phyloP scores from a whole-genome alignment of 805 yeast species.

The Saturnispora halmiae region DNA sequence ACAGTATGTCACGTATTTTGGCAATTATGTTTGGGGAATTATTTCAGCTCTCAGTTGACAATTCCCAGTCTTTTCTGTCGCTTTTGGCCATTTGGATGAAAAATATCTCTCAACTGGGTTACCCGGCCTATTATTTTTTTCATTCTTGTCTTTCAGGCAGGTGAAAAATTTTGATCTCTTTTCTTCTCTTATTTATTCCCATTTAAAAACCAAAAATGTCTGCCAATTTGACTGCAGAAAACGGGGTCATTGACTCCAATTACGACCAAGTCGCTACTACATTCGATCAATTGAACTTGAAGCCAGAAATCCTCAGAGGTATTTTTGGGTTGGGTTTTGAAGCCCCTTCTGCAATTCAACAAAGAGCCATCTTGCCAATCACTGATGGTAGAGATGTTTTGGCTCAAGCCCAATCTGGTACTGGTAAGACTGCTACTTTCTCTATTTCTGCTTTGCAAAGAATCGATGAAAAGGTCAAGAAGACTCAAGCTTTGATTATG shows the following conservation, averaged over 20 bases:
- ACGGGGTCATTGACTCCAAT: conserved; percentile 68
- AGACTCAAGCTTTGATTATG: conserved; percentile 86
- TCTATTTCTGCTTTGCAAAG: conserved; percentile 53
- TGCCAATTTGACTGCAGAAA: conserved; percentile 32
- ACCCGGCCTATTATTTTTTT: conserved; percentile 9
- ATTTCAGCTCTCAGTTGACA: too few species aligned
- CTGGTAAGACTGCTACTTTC: conserved; percentile 87
- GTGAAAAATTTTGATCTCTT: background rate
- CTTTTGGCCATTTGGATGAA: too few species aligned
- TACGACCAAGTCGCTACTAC: conserved; percentile 42
- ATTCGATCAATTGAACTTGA: conserved; percentile 68
- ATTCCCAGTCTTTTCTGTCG: too few species aligned
- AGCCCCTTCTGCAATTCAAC: conserved; percentile 74
- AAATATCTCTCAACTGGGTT: too few species aligned
- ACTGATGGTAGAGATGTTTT: conserved; percentile 64
- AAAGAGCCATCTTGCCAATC: conserved; percentile 71
- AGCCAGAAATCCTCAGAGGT: conserved; percentile 52
- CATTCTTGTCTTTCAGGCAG: background rate
- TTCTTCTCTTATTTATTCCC: background rate
- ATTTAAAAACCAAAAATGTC: conserved; percentile 12
- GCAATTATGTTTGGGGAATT: too few species aligned
- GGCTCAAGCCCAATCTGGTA: conserved; percentile 87
- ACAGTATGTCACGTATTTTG: too few species aligned
- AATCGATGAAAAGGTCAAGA: conserved; percentile 60
- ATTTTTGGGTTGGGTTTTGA: conserved; percentile 77